These are phyloP conservation scores for Cyclotella choctawhatcheeana DNA, from an alignment of 108 stramenopile species.

Conservation along the genomic window DNA sequence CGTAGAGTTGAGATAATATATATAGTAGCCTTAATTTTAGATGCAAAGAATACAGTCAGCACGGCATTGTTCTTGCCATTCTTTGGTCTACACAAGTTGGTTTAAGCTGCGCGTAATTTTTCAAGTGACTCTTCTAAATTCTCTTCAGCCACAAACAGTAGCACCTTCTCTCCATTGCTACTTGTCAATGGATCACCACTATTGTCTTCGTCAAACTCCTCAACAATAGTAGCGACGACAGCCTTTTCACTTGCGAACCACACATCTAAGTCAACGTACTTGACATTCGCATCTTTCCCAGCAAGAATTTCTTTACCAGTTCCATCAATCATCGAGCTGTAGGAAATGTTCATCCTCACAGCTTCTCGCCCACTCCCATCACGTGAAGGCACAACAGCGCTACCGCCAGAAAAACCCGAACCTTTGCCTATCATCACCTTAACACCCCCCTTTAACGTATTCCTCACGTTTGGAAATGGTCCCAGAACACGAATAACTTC, in stretches of 20 bases:
- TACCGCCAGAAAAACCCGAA: neutral
- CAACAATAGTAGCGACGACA: slow-evolving; percentile 58
- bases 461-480: slow-evolving; percentile 88
- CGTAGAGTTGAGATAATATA: too few relatives aligned
- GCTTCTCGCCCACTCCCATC: slow-evolving; percentile 18
- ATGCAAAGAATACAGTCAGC: too few relatives aligned
- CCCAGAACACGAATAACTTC: slow-evolving; percentile 91
- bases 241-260: slow-evolving; percentile 67
- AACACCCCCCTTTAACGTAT: slow-evolving; percentile 70
- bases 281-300: slow-evolving; percentile 69
- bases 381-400: neutral
- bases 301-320: slow-evolving; percentile 84
- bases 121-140: slow-evolving; percentile 75
- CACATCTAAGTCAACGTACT: slow-evolving; percentile 65
- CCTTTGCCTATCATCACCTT: slow-evolving; percentile 25
- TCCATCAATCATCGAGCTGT: slow-evolving; percentile 85
- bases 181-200: slow-evolving; percentile 44
- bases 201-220: slow-evolving; percentile 11
- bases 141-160: slow-evolving; percentile 76
- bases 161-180: slow-evolving; percentile 53
- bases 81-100: too few relatives aligned
- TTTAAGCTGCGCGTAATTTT: slow-evolving; percentile 66
- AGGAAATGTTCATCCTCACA: slow-evolving; percentile 43
- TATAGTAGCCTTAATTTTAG: too few relatives aligned
- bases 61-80: too few relatives aligned